Evolutionary conservation across 1,139 yeast species (phyloP).

Genomic region (Tardiomyces blankii): DNA sequence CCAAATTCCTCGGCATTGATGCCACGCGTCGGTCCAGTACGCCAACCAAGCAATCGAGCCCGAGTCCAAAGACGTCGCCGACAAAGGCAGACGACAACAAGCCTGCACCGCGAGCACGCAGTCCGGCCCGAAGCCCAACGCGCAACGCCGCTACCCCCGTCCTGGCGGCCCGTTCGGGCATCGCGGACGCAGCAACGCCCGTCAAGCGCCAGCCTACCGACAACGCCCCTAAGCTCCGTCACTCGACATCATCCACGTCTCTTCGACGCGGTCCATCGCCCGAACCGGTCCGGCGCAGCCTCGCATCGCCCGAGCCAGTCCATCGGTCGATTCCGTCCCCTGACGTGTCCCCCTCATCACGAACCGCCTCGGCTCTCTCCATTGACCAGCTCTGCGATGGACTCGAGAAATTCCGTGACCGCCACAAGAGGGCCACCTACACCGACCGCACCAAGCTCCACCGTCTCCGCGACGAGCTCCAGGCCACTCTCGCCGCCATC

Average conservation of each 20-base stretch:
- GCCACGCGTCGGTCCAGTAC: too few relatives aligned
- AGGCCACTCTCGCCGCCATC: neutral
- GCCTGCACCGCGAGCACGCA: too few relatives aligned
- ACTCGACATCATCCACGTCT: too few relatives aligned
- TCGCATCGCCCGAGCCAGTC: too few relatives aligned
- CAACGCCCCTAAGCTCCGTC: too few relatives aligned
- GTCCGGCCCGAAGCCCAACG: neutral
- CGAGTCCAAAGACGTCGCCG: too few relatives aligned
- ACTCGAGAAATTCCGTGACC: neutral
- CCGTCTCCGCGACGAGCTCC: neutral
- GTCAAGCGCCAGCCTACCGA: too few relatives aligned
- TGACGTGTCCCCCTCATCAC: neutral
- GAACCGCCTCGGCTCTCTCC: neutral
- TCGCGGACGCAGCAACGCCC: too few relatives aligned
- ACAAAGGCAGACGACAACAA: too few relatives aligned
- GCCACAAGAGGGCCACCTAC: neutral
- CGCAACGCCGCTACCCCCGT: neutral
- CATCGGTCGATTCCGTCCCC: neutral
- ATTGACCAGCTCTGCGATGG: neutral
- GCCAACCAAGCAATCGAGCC: too few relatives aligned
- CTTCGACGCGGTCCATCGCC: too few relatives aligned
- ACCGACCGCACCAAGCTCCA: neutral
- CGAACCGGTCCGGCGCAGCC: too few relatives aligned
- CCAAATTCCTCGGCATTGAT: neutral
- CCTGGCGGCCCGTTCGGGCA: neutral